These are phyloP conservation scores for Orbilia brochopaga DNA, from an alignment of 2,329 filamentous ascomycete genomes.

Conservation along the genomic window DNA sequence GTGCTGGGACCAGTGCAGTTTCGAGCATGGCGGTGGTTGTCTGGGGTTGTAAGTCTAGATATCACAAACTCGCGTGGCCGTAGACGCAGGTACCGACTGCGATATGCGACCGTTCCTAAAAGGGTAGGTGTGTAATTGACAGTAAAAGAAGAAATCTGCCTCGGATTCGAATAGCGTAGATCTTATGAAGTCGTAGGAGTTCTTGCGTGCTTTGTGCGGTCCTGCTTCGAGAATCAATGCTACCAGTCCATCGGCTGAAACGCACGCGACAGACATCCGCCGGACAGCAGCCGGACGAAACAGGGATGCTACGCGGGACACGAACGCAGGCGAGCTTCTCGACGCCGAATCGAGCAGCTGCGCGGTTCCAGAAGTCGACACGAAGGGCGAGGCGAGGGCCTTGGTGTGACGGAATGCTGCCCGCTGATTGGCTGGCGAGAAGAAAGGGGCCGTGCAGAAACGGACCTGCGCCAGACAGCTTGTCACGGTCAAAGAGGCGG, in stretches of 20 bases:
- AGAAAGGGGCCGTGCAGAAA: not conserved
- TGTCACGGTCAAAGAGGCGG: too few species aligned
- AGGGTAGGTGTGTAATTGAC: too few species aligned
- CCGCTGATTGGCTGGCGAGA: conserved; percentile 3
- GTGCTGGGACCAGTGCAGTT: not conserved
- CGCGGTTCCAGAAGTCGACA: not conserved
- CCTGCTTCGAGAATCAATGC: too few species aligned
- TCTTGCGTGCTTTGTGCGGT: too few species aligned
- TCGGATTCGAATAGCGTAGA: too few species aligned
- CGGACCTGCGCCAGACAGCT: not conserved
- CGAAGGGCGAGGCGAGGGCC: not conserved
- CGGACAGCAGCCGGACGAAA: not conserved
- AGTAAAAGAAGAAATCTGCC: too few species aligned
- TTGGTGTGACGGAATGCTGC: not conserved
- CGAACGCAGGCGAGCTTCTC: not conserved
- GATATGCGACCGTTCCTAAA: not conserved
- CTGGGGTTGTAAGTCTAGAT: too few species aligned
- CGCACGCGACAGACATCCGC: not conserved
- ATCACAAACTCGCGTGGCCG: too few species aligned
- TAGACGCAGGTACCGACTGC: not conserved
- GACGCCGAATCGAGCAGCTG: conserved; percentile 1
- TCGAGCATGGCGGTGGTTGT: not conserved
- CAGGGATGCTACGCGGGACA: not conserved
- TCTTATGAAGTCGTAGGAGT: too few species aligned
- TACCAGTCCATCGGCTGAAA: too few species aligned